phyloP scores from a whole-genome alignment of 1,139 yeast species.

The Nakaseomyces bracarensis region DNA sequence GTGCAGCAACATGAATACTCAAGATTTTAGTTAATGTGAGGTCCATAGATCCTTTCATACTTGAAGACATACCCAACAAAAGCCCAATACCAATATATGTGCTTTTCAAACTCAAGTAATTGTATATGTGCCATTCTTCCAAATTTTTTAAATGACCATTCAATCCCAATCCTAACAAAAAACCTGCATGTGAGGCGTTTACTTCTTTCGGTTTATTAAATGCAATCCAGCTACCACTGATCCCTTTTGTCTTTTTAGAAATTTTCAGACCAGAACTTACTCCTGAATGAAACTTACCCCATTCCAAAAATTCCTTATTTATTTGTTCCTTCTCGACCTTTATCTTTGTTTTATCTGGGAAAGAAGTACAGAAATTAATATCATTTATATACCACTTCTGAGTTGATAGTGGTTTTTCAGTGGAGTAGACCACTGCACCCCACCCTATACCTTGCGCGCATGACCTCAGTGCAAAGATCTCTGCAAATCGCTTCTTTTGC shows the following conservation, averaged over 20 bases:
- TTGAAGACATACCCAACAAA: constrained; percentile 87
- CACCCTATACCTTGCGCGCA: constrained; percentile 67
- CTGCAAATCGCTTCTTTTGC: constrained; percentile 55
- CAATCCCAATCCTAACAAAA: constrained; percentile 82
- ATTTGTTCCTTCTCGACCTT: constrained; percentile 50
- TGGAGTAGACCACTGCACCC: constrained; percentile 64
- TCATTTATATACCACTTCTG: constrained; percentile 78
- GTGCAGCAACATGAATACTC: constrained; percentile 87
- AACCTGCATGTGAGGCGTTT: constrained; percentile 88
- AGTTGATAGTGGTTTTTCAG: constrained; percentile 70
- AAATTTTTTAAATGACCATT: constrained; percentile 77
- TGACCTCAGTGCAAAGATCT: constrained; percentile 60
- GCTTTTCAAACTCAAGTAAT: constrained; percentile 86
- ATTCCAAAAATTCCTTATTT: constrained; percentile 45
- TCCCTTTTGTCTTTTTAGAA: constrained; percentile 57
- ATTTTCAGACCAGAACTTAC: constrained; percentile 80
- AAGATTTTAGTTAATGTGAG: constrained; percentile 80
- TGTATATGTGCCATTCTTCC: constrained; percentile 96
- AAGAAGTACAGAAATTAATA: constrained; percentile 58
- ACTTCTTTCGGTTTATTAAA: constrained; percentile 66
- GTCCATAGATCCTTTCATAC: constrained; percentile 77
- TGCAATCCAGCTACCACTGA: constrained; percentile 87
- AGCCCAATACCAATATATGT: constrained; percentile 79
- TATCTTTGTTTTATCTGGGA: constrained; percentile 64
- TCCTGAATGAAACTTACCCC: constrained; percentile 94